Evolutionary conservation across 2,329 filamentous ascomycete genomes (phyloP), one percentile per base, ranked within the genome.

Genomic region (Lojkania enalia): DNA sequence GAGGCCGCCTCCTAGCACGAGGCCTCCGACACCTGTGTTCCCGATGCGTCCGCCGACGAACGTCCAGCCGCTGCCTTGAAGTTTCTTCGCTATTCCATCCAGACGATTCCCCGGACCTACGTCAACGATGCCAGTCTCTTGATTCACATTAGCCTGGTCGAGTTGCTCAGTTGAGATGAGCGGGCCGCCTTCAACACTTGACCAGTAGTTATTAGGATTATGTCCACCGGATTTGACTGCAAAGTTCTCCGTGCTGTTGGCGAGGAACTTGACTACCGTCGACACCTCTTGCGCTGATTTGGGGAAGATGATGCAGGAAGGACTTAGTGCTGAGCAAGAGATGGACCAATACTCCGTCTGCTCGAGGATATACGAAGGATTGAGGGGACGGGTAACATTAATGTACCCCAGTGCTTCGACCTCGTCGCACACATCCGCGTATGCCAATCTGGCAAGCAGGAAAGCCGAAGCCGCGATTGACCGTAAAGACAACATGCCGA

Each of bases 191-290:
- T 72, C 67, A 32, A 75, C 71, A 52, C 71, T 75, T 3, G 72
- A 69, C 45, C 74, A 77, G 23, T 72, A 71, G 45, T 73, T 71
- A 46, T 74, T 77, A 1, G 71, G 72, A 44, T 73, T 72, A 54
- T 77, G 74, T 0, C 74, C 74, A 5, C 78, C 79, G 7, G 74
- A 72, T 58, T 78, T 74, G 65, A 83, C 73, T 14, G 81, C 82
- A 35, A 84, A 80, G 35, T 73, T 73, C 23, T 73, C 62, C 5
- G 70, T 71, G 1, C 47, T 60, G 35, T 57, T 57, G 16, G 50
- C 45, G 11, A 84, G 70, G 20, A 77, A 69, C 19, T 70, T 72
- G 35, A 84, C 71, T n/a, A 80, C 72, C 7, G 71, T 69, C 0
- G 78, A 71, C 27, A 84, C 78, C 55, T 84, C 77, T 13, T 74